phyloP scores from a whole-genome alignment of 208 protist species.

The Trypanosoma caninum region DNA sequence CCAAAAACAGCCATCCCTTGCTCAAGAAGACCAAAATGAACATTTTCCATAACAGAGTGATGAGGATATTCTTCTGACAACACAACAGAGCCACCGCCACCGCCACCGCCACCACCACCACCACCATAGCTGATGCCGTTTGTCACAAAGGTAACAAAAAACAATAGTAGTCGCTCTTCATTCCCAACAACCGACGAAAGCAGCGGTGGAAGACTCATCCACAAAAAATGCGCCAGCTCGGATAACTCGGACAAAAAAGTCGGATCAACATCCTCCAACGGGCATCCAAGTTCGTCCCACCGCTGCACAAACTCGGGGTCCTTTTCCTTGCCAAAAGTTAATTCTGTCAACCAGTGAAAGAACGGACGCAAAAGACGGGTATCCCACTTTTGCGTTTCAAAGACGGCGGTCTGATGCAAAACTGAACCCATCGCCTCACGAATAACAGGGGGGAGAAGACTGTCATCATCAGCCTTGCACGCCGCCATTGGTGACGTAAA shows the following conservation, averaged over 20 bases:
- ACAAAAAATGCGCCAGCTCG: slow-evolving; percentile 14
- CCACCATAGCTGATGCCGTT: slow-evolving; percentile 20
- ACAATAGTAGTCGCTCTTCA: slow-evolving; percentile 11
- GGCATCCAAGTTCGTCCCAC: slow-evolving; percentile 17
- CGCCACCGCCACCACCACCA: slow-evolving; percentile 1
- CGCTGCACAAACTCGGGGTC: slow-evolving; percentile 5
- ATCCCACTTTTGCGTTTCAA: background rate
- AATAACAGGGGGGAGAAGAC: slow-evolving; percentile 4
- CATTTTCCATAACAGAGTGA: background rate
- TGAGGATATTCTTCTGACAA: background rate
- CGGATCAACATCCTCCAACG: slow-evolving; percentile 15
- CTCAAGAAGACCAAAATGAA: background rate
- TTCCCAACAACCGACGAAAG: slow-evolving; percentile 1
- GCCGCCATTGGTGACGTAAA: background rate
- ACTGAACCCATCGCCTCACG: slow-evolving; percentile 2
- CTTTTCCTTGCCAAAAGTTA: slow-evolving; percentile 5
- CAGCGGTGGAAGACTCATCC: slow-evolving; percentile 8
- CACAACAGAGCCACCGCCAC: too few relatives aligned
- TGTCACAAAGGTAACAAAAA: slow-evolving; percentile 16
- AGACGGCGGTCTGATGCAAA: slow-evolving; percentile 1
- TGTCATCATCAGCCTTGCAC: background rate
- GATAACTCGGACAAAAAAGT: background rate
- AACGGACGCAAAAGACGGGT: slow-evolving; percentile 9
- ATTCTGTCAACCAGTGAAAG: slow-evolving; percentile 17
- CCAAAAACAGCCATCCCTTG: slow-evolving; percentile 13